A percentile compares a stretch with the other conserved stretches of the same genome.
phyloP scores from a whole-genome alignment of 1,284 basidiomycete species.

The Tilletia walkeri region DNA sequence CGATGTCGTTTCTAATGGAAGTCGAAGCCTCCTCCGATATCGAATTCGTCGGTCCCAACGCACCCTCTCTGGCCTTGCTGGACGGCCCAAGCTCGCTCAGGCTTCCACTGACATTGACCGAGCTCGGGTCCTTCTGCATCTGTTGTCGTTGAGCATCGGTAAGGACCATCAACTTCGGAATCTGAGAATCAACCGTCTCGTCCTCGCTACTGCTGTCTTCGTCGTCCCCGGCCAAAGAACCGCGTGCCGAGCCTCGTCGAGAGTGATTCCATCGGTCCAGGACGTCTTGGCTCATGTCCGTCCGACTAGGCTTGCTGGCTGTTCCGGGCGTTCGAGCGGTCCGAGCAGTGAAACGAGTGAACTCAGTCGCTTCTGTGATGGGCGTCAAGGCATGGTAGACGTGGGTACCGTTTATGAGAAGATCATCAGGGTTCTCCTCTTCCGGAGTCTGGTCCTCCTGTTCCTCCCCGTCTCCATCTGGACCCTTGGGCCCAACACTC shows the following conservation, averaged over 20 bases:
- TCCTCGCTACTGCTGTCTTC: conserved; percentile 27
- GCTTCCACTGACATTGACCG: not conserved
- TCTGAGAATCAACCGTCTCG: conserved; percentile 20
- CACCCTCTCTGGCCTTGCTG: not conserved
- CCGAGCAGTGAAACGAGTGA: conserved; percentile 37
- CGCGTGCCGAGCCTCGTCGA: conserved; percentile 8
- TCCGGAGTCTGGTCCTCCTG: conserved; percentile 13
- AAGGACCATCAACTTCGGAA: conserved; percentile 20
- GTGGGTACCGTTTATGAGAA: conserved; percentile 15
- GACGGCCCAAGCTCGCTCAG: conserved; percentile 2
- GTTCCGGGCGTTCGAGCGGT: conserved; percentile 36
- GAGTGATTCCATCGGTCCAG: conserved; percentile 3
- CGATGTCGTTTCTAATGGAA: not conserved
- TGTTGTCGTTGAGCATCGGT: conserved; percentile 9
- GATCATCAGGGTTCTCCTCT: not conserved
- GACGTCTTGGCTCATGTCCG: not conserved
- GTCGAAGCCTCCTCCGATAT: not conserved
- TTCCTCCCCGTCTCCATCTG: conserved; percentile 20
- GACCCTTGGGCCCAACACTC: conserved; percentile 21
- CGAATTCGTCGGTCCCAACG: not conserved
- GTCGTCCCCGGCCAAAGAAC: conserved; percentile 2
- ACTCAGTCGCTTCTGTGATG: conserved; percentile 47
- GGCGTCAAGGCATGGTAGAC: conserved; percentile 40
- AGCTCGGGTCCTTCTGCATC: not conserved
- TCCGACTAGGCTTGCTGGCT: conserved; percentile 26